These are phyloP conservation scores for Aspergillus asperescens DNA, from an alignment of 495 filamentous ascomycete species.

Conservation along the genomic window DNA sequence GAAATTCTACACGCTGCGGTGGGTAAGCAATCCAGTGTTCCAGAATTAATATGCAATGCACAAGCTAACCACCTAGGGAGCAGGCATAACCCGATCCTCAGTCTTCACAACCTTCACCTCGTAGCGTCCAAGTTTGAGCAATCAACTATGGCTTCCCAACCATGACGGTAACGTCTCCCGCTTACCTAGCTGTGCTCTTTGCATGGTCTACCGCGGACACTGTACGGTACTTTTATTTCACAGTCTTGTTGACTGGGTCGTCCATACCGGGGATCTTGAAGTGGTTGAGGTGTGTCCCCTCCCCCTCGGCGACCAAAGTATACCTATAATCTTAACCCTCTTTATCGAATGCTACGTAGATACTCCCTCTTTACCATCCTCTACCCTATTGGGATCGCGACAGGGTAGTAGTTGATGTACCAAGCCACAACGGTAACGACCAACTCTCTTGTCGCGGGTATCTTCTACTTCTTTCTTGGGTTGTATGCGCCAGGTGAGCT, in stretches of 20 bases:
- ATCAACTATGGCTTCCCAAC: constrained; percentile 41
- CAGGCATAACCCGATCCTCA: constrained; percentile 49
- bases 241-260: constrained; percentile 26
- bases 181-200: constrained; percentile 46
- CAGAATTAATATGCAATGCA: too few species aligned
- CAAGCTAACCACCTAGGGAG: background rate
- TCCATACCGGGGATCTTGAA: constrained; percentile 31
- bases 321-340: too few species aligned
- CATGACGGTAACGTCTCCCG: constrained; percentile 25
- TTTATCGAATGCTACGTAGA: too few species aligned
- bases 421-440: constrained; percentile 26
- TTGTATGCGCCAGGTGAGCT: constrained; percentile 66
- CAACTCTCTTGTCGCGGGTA: constrained; percentile 17
- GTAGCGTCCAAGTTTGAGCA: constrained; percentile 51
- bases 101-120: constrained; percentile 49
- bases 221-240: constrained; percentile 50
- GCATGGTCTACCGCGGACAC: constrained; percentile 50
- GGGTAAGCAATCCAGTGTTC: constrained; percentile 22
- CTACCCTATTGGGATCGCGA: constrained; percentile 50
- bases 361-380: constrained; percentile 29
- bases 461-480: constrained; percentile 46
- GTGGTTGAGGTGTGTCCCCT: constrained; percentile 36
- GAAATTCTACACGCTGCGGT: constrained; percentile 46
- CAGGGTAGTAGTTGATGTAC: constrained; percentile 48
- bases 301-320: background rate